Conservation (phyloP, 768 basidiomycete species). For the Sporobolomyces phaffii region DNA sequence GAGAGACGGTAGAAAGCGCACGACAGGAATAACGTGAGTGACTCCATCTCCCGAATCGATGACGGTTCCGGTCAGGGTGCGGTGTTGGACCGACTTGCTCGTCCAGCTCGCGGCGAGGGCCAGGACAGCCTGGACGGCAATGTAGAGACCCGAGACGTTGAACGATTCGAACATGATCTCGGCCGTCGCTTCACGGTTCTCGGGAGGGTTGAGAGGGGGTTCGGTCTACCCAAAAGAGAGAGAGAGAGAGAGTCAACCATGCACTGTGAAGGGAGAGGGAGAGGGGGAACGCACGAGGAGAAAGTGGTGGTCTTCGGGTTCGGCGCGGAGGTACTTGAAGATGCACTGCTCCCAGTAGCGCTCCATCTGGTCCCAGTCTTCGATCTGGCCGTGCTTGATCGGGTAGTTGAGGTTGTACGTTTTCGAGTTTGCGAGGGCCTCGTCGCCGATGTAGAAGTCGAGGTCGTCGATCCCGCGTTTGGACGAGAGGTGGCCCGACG, state of each 20-base stretch:
- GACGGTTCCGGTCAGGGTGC: slow-evolving; percentile 64
- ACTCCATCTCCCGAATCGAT: too few relatives aligned
- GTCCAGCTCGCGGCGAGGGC: slow-evolving; percentile 98
- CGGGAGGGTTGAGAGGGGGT: slow-evolving; percentile 93
- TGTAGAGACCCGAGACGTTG: slow-evolving; percentile 97
- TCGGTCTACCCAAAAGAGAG: slow-evolving; percentile 83
- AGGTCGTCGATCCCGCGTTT: slow-evolving; percentile 98
- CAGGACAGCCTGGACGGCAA: slow-evolving; percentile 96
- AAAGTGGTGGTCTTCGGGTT: slow-evolving; percentile 98
- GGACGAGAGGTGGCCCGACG: slow-evolving; percentile 85
- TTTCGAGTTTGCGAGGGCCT: slow-evolving; percentile 90
- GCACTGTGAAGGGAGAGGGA: too few relatives aligned
- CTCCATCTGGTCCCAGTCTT: slow-evolving; percentile 89
- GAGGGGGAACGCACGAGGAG: slow-evolving; percentile 65
- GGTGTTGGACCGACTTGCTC: slow-evolving; percentile 57
- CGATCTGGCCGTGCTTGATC: slow-evolving; percentile 69
- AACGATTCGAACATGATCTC: slow-evolving; percentile 99
- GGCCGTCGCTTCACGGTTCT: slow-evolving; percentile 99
- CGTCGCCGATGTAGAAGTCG: slow-evolving; percentile 99
- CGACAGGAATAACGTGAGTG: slow-evolving; percentile 80
- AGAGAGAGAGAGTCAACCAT: background rate
- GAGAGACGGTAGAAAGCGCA: slow-evolving; percentile 29
- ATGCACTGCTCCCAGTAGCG: slow-evolving; percentile 99
- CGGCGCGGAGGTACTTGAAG: slow-evolving; percentile 97
- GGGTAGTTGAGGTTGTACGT: slow-evolving; percentile 95